Base-by-base conservation (phyloP, 768 basidiomycete genomes). In the Trametes elegans region DNA sequence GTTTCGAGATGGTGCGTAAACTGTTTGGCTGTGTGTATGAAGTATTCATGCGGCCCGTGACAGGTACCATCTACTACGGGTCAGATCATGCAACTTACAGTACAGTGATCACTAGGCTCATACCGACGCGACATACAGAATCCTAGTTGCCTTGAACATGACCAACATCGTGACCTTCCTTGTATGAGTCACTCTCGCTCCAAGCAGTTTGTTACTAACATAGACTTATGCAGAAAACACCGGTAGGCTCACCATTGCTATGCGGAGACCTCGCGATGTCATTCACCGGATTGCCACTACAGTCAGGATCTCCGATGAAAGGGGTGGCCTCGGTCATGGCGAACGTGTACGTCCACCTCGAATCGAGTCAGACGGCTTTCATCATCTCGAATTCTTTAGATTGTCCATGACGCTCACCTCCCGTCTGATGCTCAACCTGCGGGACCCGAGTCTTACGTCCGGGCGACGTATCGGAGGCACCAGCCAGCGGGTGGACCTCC, bases 31-130 rank as follows among this genome's bases (percentile, higher is more conserved):
- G 5, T 7, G 5, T 8, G 5, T 7, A 7, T 11, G 11, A 21
- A 16, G 18, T 7, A 21, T 28, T 53, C 3, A 53, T 16, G 24
- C 8, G 13, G 3, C 13, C 23, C 18, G 23, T n/a, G 2, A 16
- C 16, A 54, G 53, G 53, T 31, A 48, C 53, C 16, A 46, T 54
- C 18, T 54, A 54, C 39, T 54, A 54, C 18, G 53, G 47, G 55
- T 57, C 27, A 4, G 55, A 13, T 5, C 6, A 2, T 13, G 5
- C 8, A 14, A 5, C n/a, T n/a, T n/a, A n/a, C n/a, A n/a, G n/a
- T 18, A 6, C 7, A 2, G 13, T 10, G 14, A 14, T 6, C 32
- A 18, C 7, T 3, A 4, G 13, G n/a, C 26, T 29, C 9, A n/a
- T 8, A 39, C 39, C 27, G 14, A 34, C 16, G n/a, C n/a, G 7